Percentiles rank a stretch among this genome's conserved stretches.
Evolutionary conservation across 352 stramenopile species (phyloP).

Genomic region (Pythium sukuiense): DNA sequence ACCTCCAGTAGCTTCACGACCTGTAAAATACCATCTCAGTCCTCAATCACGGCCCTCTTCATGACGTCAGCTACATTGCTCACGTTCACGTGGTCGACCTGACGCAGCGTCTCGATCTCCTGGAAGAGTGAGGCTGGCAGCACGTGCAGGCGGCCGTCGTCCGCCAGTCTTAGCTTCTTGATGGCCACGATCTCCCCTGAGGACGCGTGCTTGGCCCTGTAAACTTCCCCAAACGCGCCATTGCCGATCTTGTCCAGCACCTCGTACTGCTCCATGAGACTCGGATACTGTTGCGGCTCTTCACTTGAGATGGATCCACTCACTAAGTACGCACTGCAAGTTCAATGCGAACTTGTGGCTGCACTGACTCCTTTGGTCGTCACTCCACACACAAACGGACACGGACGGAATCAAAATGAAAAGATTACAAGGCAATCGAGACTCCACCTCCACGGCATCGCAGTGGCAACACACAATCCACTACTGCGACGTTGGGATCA

Average conservation of each 20-base stretch:
- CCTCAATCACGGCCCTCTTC: neutral
- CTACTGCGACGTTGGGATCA: neutral
- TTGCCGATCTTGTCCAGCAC: conserved; percentile 66
- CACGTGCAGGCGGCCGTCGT: conserved; percentile 44
- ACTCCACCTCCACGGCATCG: neutral
- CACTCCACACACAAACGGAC: neutral
- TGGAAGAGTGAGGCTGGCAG: conserved; percentile 66
- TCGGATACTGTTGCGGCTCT: neutral
- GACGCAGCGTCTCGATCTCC: conserved; percentile 73
- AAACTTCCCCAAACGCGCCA: conserved; percentile 71
- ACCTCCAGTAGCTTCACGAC: conserved; percentile 69
- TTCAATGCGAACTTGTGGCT: neutral
- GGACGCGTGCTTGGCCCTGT: conserved; percentile 42
- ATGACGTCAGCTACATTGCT: neutral
- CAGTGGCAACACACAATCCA: neutral
- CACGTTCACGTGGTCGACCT: conserved; percentile 72
- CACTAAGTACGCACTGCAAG: neutral
- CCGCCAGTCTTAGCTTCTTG: conserved; percentile 59
- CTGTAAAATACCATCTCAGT: conserved; percentile 19
- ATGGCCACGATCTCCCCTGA: conserved; percentile 48
- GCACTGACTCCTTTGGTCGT: neutral
- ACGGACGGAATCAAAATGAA: neutral
- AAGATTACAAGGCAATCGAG: conserved; percentile 8
- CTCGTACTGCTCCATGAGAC: conserved; percentile 45
- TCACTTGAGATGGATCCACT: neutral